Evolutionary conservation across 2,329 filamentous ascomycete species (phyloP), one percentile per base, ranked within the genome.

Genomic region (Penicillium sp.): DNA sequence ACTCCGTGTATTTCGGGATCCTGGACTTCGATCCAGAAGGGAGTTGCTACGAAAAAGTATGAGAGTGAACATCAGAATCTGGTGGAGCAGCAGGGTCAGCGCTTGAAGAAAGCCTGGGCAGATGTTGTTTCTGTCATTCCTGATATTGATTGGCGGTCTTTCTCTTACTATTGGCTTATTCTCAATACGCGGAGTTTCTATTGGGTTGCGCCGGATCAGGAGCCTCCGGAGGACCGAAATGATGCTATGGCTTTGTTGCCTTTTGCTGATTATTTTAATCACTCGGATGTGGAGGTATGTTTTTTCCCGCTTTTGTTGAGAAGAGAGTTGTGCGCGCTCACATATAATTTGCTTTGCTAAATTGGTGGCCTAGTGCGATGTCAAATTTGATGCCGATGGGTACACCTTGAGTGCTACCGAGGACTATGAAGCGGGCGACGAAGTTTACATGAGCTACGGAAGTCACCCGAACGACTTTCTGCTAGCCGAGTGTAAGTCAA

Each of bases 111-210:
- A 29, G 83, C 85, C 56, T 85, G 81, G 79, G 62, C 63, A 0
- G 66, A 66, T 3, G 77, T 82, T 0, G 67, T 71, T 2, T 55
- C 69, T 10, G 73, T 75, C 0, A 79, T 81, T 29, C 79, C 80
- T 0, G 64, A 73, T 1, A 69, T 71, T 0, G 67, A 76, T 9
- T 75, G 75, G 65, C 60, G 74, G 7, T 63, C 65, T 1, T 86
- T 81, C 59, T 73, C 74, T 5, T 85, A 86, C 65, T 77, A 79
- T 62, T 87, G 84, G 84, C 73, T 85, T 19, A 79, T 86, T 52
- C 79, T 85, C 14, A 85, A 85, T 60, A 85, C 83, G 1, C 75
- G 84, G 60, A 82, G 80, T 23, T 87, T 87, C 64, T 84, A 82
- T 65, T 86, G 81, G 75, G 74, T 81, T 37, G 76, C 71, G 44